Evolutionary conservation across 495 filamentous ascomycete genomes (phyloP), one percentile per base, ranked within the genome.

Genomic region (Penicillium cosmopolitanum): DNA sequence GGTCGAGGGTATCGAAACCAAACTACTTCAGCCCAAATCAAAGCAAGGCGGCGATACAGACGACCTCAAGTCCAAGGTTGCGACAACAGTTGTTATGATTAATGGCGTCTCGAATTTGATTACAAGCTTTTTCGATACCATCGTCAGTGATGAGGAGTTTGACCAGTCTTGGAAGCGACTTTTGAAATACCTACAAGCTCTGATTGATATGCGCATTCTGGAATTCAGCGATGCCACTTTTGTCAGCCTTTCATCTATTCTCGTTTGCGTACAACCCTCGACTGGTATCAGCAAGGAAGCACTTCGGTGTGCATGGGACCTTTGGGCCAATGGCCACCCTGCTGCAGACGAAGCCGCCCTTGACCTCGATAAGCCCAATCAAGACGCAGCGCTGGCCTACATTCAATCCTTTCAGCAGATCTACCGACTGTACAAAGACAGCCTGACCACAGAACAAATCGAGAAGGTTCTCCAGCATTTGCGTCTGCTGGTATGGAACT

Each of bases 371-470:
- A 62, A 56, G 12, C 65, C 87, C 48, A 95, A 93, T 62, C 90
- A 96, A 66, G 88, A 87, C 44, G 88, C 90, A 31, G 80, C 92
- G 11, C 67, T 88, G 25, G 90, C 93, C 11, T 97, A 96, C 75
- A 79, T 96, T 13, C 80, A 85, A 34, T 81, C 87, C 10, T 84
- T 95, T 50, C 81, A 88, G 59, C 88, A 94, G 62, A 80, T 98
- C 3, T 93, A 96, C 64, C 83, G 88, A 2, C 78, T 97, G n/a
- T 85, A 91, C 50, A 82, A 90, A 61, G 73, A 80, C 5, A 81
- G 85, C 48, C 70, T 96, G 40, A 79, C 80, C 42, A 71, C 81
- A 13, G 78, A 84, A 19, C 82, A 86, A 38, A 82, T 92, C 13
- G 77, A 80, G 18, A 77, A 64, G 28, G 74, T 87, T 23, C 67